A percentile compares a stretch with the other conserved stretches of the same genome.
Conservation (phyloP, 805 yeast species). For the Kodamaea jinghongensis region DNA sequence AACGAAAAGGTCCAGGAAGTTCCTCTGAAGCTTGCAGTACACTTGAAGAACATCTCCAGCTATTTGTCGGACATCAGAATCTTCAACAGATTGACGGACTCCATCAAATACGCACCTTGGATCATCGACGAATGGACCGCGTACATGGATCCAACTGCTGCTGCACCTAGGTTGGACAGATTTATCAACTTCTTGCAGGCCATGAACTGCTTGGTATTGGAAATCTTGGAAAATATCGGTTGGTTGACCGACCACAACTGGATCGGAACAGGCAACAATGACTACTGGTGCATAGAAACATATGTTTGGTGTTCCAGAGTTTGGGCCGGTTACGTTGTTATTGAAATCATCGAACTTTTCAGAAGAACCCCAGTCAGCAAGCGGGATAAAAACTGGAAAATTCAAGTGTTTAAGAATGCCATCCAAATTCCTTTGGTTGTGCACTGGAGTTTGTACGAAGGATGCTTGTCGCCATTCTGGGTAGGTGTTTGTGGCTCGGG, state of each 20-base stretch:
- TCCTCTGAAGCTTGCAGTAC: constrained; percentile 27
- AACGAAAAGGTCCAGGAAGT: constrained; percentile 6
- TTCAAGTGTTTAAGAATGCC: constrained; percentile 34
- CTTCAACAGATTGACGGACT: constrained; percentile 40
- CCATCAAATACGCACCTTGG: constrained; percentile 46
- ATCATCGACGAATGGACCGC: constrained; percentile 37
- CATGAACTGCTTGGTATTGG: constrained; percentile 39
- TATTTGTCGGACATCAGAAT: constrained; percentile 42
- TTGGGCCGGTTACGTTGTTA: constrained; percentile 41
- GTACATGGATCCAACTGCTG: constrained; percentile 22
- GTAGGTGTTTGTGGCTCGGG: constrained; percentile 46
- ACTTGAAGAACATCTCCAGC: constrained; percentile 33
- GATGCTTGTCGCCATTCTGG: constrained; percentile 47
- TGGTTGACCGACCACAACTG: constrained; percentile 47
- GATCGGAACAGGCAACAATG: constrained; percentile 40
- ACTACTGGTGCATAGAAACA: constrained; percentile 41
- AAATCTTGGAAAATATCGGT: constrained; percentile 42
- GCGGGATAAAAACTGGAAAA: constrained; percentile 36
- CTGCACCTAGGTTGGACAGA: constrained; percentile 28
- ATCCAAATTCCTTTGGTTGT: constrained; percentile 42
- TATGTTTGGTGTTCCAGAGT: constrained; percentile 45
- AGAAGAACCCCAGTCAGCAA: constrained; percentile 39
- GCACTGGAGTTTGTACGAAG: constrained; percentile 45
- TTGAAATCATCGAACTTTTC: constrained; percentile 40
- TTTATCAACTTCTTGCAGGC: constrained; percentile 38